Conservation (phyloP, 2,329 filamentous ascomycete species). For the Podosphaera xanthii region DNA sequence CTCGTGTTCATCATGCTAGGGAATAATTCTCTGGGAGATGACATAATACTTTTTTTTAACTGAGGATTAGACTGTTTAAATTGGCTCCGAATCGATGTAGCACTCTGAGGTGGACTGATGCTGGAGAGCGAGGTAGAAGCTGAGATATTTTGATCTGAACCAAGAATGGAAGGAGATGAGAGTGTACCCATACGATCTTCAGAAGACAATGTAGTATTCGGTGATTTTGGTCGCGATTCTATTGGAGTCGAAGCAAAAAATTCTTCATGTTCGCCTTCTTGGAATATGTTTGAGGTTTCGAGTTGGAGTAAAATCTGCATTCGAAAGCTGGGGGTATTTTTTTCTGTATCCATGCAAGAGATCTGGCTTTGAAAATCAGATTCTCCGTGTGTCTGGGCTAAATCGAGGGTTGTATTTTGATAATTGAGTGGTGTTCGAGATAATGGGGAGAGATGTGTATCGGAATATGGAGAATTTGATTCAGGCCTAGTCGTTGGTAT, state of each 20-base stretch:
- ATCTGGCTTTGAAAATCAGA: too few species aligned
- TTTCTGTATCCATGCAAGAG: background rate
- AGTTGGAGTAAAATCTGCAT: background rate
- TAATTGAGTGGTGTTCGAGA: background rate
- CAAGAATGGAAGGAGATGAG: background rate
- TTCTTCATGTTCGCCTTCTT: background rate
- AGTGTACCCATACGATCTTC: background rate
- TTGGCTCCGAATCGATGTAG: background rate
- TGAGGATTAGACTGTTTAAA: background rate
- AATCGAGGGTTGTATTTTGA: background rate
- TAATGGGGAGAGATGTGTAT: background rate
- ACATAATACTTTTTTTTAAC: background rate
- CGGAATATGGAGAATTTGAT: background rate
- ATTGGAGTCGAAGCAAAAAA: background rate
- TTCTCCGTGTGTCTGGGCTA: background rate
- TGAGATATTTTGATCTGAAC: background rate
- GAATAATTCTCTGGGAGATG: background rate
- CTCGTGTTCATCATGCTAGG: too few species aligned
- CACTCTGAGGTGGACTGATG: background rate
- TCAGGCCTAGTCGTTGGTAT: background rate
- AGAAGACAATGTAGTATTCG: background rate
- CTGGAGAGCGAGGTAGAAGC: background rate
- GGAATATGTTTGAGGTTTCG: background rate
- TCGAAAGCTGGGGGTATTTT: background rate
- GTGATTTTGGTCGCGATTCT: background rate